Evolutionary conservation across 306 rosid species (phyloP).

Genomic region (Casuarina glauca): DNA sequence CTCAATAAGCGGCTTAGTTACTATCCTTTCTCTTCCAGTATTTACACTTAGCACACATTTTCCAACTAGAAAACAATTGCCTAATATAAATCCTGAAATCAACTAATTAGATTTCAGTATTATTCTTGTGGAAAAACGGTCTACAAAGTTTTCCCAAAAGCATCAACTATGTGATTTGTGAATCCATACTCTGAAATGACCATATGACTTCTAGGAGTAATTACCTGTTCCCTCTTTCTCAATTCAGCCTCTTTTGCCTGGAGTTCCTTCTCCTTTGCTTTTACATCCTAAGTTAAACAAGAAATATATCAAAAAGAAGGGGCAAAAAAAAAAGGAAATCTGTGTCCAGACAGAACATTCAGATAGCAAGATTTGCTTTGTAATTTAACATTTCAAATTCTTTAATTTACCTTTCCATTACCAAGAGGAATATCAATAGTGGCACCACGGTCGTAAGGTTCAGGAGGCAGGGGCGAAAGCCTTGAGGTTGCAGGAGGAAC

Average conservation of each 20-base stretch:
- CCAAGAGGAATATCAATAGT: slow-evolving; percentile 74
- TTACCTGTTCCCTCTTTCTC: slow-evolving; percentile 86
- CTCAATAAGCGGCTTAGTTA: background rate
- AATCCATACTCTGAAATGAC: slow-evolving; percentile 11
- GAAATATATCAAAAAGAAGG: background rate
- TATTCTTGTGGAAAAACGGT: background rate
- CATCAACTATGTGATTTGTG: slow-evolving; percentile 14
- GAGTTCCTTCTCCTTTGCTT: slow-evolving; percentile 85
- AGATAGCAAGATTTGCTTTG: slow-evolving; percentile 12
- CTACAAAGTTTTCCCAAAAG: slow-evolving; percentile 11
- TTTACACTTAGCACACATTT: slow-evolving; percentile 11
- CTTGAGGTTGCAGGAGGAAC: slow-evolving; percentile 61
- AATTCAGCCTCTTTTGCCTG: slow-evolving; percentile 83
- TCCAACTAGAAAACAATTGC: slow-evolving; percentile 14
- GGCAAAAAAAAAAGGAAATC: slow-evolving; percentile 3
- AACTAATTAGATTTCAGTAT: slow-evolving; percentile 8
- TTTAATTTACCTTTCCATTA: slow-evolving; percentile 47
- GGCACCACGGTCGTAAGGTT: slow-evolving; percentile 77
- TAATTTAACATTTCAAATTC: slow-evolving; percentile 26
- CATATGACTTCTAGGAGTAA: slow-evolving; percentile 23
- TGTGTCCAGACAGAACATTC: slow-evolving; percentile 19
- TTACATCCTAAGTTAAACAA: slow-evolving; percentile 50
- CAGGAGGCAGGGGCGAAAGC: slow-evolving; percentile 81
- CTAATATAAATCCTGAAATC: slow-evolving; percentile 10
- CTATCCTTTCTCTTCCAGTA: background rate